Percentiles rank a stretch among this genome's conserved stretches.
phyloP scores from a whole-genome alignment of 1,139 yeast species.

The Hyphopichia buzzinii region DNA sequence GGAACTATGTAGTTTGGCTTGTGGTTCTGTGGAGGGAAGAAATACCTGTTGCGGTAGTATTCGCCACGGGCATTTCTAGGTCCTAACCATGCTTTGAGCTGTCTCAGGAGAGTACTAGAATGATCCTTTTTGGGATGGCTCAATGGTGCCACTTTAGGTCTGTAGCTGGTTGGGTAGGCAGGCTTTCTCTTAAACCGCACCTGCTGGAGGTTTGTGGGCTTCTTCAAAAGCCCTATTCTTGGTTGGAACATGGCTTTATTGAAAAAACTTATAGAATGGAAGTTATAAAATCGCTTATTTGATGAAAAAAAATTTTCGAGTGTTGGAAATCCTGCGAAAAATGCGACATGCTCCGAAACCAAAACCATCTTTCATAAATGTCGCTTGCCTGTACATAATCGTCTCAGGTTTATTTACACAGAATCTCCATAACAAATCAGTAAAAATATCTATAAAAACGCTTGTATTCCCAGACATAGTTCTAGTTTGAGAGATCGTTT shows the following conservation, averaged over 20 bases:
- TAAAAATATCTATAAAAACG: too few species aligned
- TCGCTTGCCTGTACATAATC: too few species aligned
- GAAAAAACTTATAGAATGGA: not conserved
- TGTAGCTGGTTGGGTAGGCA: constrained; percentile 29
- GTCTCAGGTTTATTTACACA: too few species aligned
- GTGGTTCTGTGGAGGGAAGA: constrained; percentile 69
- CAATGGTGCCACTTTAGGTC: constrained; percentile 22
- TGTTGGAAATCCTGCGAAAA: too few species aligned
- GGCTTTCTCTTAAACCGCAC: constrained; percentile 24
- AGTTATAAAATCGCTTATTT: too few species aligned
- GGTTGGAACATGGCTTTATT: not conserved
- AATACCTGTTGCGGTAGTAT: constrained; percentile 73
- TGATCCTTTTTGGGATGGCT: constrained; percentile 33
- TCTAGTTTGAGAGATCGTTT: too few species aligned
- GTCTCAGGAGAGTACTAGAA: constrained; percentile 23
- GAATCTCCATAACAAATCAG: too few species aligned
- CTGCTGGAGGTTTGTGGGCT: constrained; percentile 10
- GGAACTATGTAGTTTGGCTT: constrained; percentile 74
- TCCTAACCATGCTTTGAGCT: constrained; percentile 65
- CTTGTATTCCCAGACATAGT: too few species aligned
- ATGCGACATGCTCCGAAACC: too few species aligned
- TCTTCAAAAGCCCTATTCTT: not conserved
- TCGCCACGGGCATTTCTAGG: constrained; percentile 84
- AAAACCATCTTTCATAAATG: too few species aligned
- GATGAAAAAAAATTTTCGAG: too few species aligned